Evolutionary conservation across 2,329 filamentous ascomycete species (phyloP), one percentile per base, ranked within the genome.

Genomic region (Dendrostoma leiphaemia): DNA sequence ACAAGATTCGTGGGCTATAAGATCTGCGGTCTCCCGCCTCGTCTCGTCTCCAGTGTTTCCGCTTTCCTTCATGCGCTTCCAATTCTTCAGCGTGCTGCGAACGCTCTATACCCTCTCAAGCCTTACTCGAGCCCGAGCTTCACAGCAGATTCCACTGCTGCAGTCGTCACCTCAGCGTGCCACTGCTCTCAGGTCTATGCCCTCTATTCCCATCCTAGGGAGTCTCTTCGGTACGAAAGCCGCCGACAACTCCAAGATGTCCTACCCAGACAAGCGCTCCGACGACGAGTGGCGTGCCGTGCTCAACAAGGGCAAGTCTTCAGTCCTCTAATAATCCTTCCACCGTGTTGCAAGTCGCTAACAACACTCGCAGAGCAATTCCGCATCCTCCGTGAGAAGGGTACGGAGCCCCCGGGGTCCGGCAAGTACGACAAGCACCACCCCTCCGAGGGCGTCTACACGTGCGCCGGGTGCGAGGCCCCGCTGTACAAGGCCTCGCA

Each of bases 401-500:
- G 92, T 64, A 99, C 94, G 43, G 95, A 99, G 70, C 73, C 83
- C 2, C 83, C 93, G 15, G 86, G 83, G 62, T 85, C 87, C 6
- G 92, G 93, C 65, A 84, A 88, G 70, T 97, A 89, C 70, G 88
- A 99, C 76, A 91, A 93, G 70, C 91, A 97, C 77, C 82, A 86
- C 68, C 85, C 91, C 1, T 72, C 80, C 0, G 67, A 80, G 5
- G 95, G 94, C 54, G 82, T 91, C 51, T 99, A 97, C 76, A 85
- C 80, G 43, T 99, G 94, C 73, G 90, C 89, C 17, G 94, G 84
- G 49, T 99, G 94, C 78, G 72, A 86, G 26, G 82, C 91, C 7
- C 92, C 94, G 5, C 84, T 99, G 17, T 99, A 99, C 82, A 93
- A 86, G 71, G 92, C 94, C 26, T 81, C 81, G 59, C 92, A 96